Conservation (phyloP, 345 rosid species). For the Turnera subulata region DNA sequence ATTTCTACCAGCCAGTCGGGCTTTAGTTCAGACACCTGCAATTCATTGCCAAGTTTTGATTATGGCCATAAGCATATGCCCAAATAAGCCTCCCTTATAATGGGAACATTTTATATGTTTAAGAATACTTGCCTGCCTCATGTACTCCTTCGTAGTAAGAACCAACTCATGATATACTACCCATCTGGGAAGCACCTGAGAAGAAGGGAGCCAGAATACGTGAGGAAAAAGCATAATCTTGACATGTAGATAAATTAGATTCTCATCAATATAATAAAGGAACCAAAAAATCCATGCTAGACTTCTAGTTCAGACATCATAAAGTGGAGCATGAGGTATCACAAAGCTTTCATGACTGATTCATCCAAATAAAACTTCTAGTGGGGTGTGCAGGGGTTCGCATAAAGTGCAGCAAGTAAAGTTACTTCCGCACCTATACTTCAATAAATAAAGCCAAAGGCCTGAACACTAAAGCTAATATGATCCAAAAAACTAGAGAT, state of each 20-base stretch:
- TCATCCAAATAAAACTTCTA: too few relatives aligned
- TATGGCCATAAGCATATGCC: slow-evolving; percentile 2
- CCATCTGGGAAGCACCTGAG: slow-evolving; percentile 89
- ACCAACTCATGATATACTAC: slow-evolving; percentile 88
- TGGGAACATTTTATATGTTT: not conserved
- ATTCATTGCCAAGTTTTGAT: slow-evolving; percentile 21
- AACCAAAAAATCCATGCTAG: too few relatives aligned
- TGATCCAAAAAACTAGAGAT: too few relatives aligned
- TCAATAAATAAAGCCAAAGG: too few relatives aligned
- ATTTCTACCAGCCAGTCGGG: slow-evolving; percentile 99
- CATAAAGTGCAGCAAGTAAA: too few relatives aligned
- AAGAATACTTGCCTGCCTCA: slow-evolving; percentile 62
- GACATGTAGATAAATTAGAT: too few relatives aligned
- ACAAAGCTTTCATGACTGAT: not conserved
- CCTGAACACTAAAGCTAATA: too few relatives aligned
- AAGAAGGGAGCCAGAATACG: not conserved
- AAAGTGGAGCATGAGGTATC: not conserved
- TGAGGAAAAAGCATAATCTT: too few relatives aligned
- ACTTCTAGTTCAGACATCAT: not conserved
- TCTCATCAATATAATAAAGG: too few relatives aligned
- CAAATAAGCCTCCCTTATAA: not conserved
- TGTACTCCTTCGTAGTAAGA: slow-evolving; percentile 85
- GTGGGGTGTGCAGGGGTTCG: too few relatives aligned
- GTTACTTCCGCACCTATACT: too few relatives aligned
- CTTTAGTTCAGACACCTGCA: slow-evolving; percentile 90